A percentile compares a stretch with the other conserved stretches of the same genome.
Evolutionary conservation across 306 rosid species (phyloP).

Genomic region (Cucumis melo): DNA sequence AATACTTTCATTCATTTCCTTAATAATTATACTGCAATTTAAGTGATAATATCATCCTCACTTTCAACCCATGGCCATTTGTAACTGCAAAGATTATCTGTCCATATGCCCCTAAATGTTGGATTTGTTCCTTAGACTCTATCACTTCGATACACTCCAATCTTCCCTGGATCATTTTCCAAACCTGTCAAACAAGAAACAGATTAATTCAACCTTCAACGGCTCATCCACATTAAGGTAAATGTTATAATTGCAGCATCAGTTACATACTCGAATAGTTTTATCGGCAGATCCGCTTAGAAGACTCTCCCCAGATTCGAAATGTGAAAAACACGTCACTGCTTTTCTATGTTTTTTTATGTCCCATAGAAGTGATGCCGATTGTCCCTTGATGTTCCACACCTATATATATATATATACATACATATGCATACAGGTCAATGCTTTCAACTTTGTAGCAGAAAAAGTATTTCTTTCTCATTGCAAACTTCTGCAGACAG

Average conservation of each 20-base stretch:
- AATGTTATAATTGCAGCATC: background rate
- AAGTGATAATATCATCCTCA: constrained; percentile 12
- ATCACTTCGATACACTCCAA: constrained; percentile 60
- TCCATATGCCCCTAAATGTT: constrained; percentile 31
- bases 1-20: background rate
- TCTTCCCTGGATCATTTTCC: constrained; percentile 55
- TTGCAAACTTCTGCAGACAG: background rate
- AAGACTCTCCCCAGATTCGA: constrained; percentile 48
- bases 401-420: constrained; percentile 17
- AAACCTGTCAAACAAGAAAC: constrained; percentile 35
- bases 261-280: constrained; percentile 56
- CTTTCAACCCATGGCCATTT: constrained; percentile 46
- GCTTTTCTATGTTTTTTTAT: constrained; percentile 55
- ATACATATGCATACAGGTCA: background rate
- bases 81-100: constrained; percentile 34
- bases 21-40: background rate
- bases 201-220: constrained; percentile 5
- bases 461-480: background rate
- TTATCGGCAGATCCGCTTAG: constrained; percentile 64
- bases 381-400: constrained; percentile 64
- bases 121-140: constrained; percentile 43
- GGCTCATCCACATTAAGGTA: background rate
- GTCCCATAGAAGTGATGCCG: constrained; percentile 64
- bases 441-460: background rate
- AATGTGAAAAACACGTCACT: constrained; percentile 56